Base-by-base conservation (phyloP, 305 asterid genomes). In the Fraxinus nigra region DNA sequence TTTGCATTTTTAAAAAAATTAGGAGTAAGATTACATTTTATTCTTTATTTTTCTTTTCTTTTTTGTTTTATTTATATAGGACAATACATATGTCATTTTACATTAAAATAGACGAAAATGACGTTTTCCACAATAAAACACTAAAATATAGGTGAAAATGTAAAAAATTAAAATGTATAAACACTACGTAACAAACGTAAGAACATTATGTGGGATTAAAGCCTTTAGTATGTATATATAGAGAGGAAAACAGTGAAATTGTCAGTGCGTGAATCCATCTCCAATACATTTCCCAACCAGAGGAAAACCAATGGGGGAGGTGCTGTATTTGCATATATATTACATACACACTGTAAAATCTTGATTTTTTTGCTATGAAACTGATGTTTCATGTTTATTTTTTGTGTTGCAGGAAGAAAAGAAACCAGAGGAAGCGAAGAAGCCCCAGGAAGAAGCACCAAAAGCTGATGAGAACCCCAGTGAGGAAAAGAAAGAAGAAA, bases 401-500 rank as follows among this genome's bases (percentile, higher is more conserved):
- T 59, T 8, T 20, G 70, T 59, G 14, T 22, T 59, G 70, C 74
- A 67, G 74, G 74, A 67, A 28, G 38, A 67, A 9, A 67, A 28
- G 38, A 67, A 67, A 67, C 35, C 74, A 28, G 74, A 67, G 74
- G 74, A 28, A 67, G 74, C 4, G 37, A 67, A 67, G 38, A 67
- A 67, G 74, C 37, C 74, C 35, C 20, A 28, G 74, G 74, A 5
- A 28, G 74, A 67, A 67, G 37, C 74, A 5, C 74, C 74, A 67
- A 28, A 67, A 30, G 37, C 74, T 67, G 38, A 67, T 26, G 74
- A 67, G 26, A 67, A 67, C 33, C 37, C 74, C 20, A 13, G 74
- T 4, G 38, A 67, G n/a, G 38, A 82, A 78, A 86, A 83, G 80
- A 86, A 87, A 10, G 74, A 67, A 10, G 74, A 82, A 78, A 86